Evolutionary conservation across 2,329 filamentous ascomycete genomes (phyloP).

Genomic region (Colletotrichum noveboracense): DNA sequence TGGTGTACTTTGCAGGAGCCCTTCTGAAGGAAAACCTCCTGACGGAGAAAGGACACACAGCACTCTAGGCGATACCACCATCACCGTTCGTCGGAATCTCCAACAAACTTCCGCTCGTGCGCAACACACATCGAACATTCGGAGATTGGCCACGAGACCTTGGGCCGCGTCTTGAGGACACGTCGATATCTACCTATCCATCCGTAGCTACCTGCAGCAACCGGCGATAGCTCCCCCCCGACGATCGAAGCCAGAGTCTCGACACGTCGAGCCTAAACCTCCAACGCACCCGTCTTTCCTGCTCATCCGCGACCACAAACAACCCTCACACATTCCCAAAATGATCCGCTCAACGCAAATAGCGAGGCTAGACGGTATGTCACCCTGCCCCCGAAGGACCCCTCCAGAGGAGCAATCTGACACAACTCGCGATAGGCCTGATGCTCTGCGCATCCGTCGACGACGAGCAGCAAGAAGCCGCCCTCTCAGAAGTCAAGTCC

Average conservation of each 20-base stretch:
- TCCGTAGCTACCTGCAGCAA: not conserved
- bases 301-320: not conserved
- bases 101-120: not conserved
- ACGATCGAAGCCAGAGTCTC: not conserved
- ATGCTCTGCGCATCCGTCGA: slow-evolving; percentile 96
- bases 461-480: slow-evolving; percentile 79
- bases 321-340: slow-evolving; percentile 18
- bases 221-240: not conserved
- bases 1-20: not conserved
- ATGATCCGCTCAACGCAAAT: slow-evolving; percentile 97
- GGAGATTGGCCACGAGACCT: not conserved
- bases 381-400: slow-evolving; percentile 4
- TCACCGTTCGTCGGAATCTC: not conserved
- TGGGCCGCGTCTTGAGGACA: not conserved
- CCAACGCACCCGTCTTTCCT: not conserved
- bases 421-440: slow-evolving; percentile 66
- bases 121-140: not conserved
- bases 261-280: not conserved
- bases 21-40: not conserved
- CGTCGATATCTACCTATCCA: slow-evolving; percentile 1
- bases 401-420: slow-evolving; percentile 6
- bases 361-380: slow-evolving; percentile 83
- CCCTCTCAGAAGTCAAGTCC: slow-evolving; percentile 85
- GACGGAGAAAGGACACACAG: slow-evolving; percentile 2
- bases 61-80: not conserved